phyloP scores from a whole-genome alignment of 2,329 filamentous ascomycete genomes.

The Periconia sp. region DNA sequence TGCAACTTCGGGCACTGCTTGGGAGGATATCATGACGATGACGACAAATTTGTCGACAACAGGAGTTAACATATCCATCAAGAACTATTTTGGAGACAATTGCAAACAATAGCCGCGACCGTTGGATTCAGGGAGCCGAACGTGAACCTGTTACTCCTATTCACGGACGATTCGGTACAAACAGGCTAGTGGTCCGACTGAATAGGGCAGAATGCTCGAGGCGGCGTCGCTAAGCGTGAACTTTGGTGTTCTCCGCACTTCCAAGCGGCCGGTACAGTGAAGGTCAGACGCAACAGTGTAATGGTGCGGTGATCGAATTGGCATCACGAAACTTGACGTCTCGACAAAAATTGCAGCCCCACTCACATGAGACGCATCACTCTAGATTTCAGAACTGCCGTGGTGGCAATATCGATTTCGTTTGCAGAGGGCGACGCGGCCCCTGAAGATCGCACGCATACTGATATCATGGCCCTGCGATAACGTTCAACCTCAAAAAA shows the following conservation, averaged over 20 bases:
- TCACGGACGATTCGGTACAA: too few species aligned
- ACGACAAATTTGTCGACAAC: neutral
- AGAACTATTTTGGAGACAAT: neutral
- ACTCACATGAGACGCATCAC: constrained; percentile 3
- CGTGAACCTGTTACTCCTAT: neutral
- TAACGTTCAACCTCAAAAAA: neutral
- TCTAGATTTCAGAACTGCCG: constrained; percentile 2
- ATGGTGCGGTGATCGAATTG: constrained; percentile 3
- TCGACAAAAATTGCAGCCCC: constrained; percentile 3
- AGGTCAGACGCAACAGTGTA: neutral
- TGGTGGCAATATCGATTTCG: constrained; percentile 5
- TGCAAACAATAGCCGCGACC: neutral
- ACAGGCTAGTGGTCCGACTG: neutral
- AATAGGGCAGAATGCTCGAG: constrained; percentile 16
- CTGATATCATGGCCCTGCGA: neutral
- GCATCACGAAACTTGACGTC: constrained; percentile 6
- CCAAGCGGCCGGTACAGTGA: constrained; percentile 26
- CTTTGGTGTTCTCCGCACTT: constrained; percentile 28
- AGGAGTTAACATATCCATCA: neutral
- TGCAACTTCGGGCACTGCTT: neutral
- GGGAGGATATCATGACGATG: neutral
- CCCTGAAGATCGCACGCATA: constrained; percentile 13
- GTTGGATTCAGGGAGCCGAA: neutral
- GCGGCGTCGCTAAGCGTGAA: constrained; percentile 1
- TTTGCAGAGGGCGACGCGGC: constrained; percentile 10